phyloP scores from a whole-genome alignment of 768 basidiomycete species.

The Floccularia luteovirens region DNA sequence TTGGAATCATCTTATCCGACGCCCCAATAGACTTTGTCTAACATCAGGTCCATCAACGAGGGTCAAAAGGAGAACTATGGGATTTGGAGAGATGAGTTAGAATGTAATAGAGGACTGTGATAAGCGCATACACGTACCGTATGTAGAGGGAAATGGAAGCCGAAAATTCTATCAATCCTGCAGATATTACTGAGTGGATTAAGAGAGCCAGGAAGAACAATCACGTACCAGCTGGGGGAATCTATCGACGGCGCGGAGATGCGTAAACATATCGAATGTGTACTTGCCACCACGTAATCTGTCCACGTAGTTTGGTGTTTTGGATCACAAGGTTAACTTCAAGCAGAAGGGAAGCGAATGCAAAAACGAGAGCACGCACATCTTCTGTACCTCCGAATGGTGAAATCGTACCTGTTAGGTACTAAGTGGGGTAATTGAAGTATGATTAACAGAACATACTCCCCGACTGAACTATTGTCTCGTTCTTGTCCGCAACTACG shows the following conservation, averaged over 20 bases:
- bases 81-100: not conserved
- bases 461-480: conserved; percentile 52
- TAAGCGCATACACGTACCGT: conserved; percentile 19
- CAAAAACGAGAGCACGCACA: conserved; percentile 30
- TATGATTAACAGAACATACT: conserved; percentile 26
- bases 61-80: not conserved
- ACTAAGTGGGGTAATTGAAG: not conserved
- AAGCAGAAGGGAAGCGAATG: no score
- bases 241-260: conserved; percentile 55
- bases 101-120: conserved; percentile 1
- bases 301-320: conserved; percentile 16
- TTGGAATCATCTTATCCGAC: conserved; percentile 16
- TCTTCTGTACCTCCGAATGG: conserved; percentile 72
- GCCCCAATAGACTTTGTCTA: conserved; percentile 24
- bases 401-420: conserved; percentile 39
- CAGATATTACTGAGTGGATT: no score
- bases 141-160: conserved; percentile 59
- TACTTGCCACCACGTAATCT: conserved; percentile 70
- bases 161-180: conserved; percentile 43
- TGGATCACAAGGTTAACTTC: no score
- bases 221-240: conserved; percentile 54
- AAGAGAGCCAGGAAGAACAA: no score
- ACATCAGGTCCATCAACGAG: no score
- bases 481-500: conserved; percentile 63
- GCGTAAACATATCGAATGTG: conserved; percentile 74